Conservation (phyloP, 2,329 filamentous ascomycete genomes). For the Ophiosphaerella herpotricha region DNA sequence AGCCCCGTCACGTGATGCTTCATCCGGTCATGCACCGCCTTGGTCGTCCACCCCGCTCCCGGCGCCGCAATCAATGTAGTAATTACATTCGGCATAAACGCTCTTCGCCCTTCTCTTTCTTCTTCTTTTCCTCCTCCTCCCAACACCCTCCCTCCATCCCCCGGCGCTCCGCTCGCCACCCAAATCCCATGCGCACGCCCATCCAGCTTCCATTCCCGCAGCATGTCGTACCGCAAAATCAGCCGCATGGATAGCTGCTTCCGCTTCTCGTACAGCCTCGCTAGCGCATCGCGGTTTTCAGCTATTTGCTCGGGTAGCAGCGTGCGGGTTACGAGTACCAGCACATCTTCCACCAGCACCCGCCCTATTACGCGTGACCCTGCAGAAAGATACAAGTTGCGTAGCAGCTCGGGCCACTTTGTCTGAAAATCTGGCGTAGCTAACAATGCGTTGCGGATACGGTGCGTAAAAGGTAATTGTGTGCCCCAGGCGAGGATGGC, state of each 20-base stretch:
- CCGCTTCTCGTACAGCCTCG: constrained; percentile 20
- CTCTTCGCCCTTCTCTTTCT: neutral
- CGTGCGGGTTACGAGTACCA: constrained; percentile 30
- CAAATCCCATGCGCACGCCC: constrained; percentile 8
- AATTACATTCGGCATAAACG: constrained; percentile 25
- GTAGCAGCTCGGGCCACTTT: constrained; percentile 16
- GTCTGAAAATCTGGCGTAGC: constrained; percentile 2
- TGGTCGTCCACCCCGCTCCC: constrained; percentile 13
- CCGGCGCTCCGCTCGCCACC: constrained; percentile 6
- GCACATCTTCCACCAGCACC: constrained; percentile 18
- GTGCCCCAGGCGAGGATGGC: constrained; percentile 20
- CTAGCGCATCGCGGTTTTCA: constrained; percentile 25
- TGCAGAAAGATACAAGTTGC: neutral
- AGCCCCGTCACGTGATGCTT: constrained; percentile 35
- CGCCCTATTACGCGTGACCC: neutral
- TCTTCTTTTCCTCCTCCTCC: neutral
- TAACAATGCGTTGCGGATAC: constrained; percentile 1
- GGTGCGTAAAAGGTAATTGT: neutral
- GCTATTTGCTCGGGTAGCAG: constrained; percentile 34
- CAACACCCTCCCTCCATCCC: neutral
- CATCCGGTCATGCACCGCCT: constrained; percentile 30
- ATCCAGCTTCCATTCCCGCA: constrained; percentile 24
- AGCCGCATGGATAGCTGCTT: constrained; percentile 24
- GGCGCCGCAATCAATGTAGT: constrained; percentile 31
- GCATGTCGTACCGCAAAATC: constrained; percentile 35